Evolutionary conservation across 352 stramenopile species (phyloP).

Genomic region (Saprolegnia diclina): DNA sequence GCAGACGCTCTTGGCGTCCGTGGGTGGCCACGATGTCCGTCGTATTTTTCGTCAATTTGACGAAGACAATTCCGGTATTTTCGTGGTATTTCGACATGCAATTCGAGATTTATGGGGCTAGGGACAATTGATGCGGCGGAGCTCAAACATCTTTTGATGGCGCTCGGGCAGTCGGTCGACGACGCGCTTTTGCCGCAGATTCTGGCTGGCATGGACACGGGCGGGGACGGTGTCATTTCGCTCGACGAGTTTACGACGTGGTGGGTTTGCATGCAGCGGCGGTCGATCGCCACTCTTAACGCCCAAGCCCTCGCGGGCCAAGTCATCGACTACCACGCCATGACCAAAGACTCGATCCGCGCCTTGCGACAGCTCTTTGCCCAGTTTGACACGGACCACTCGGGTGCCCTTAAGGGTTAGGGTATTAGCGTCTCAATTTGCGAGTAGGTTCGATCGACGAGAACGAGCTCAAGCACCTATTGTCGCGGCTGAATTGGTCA

Average conservation of each 20-base stretch:
- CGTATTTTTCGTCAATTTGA: constrained; percentile 59
- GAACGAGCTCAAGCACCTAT: constrained; percentile 26
- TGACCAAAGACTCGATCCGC: constrained; percentile 19
- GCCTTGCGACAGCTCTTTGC: constrained; percentile 19
- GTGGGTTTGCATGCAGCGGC: constrained; percentile 38
- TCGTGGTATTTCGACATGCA: too few species aligned
- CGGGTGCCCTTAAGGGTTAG: background rate
- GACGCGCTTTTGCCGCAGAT: constrained; percentile 43
- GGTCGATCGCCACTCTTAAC: constrained; percentile 14
- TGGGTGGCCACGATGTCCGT: constrained; percentile 33
- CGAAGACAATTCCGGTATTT: constrained; percentile 38
- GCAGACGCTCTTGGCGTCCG: constrained; percentile 8
- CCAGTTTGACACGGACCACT: constrained; percentile 26
- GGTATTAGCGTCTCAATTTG: background rate
- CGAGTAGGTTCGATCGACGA: constrained; percentile 24
- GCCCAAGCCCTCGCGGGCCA: constrained; percentile 9
- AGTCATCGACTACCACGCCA: constrained; percentile 23
- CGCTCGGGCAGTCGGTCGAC: constrained; percentile 47
- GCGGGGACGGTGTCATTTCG: constrained; percentile 49
- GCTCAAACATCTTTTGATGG: constrained; percentile 39
- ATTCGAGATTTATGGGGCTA: background rate
- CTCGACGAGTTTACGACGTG: constrained; percentile 62
- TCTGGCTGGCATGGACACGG: constrained; percentile 55
- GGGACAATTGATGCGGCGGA: constrained; percentile 48
- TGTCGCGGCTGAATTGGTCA: background rate